A percentile compares a stretch with the other conserved stretches of the same genome.
Conservation (phyloP, 2,329 filamentous ascomycete species). For the Colletotrichum simmondsii region DNA sequence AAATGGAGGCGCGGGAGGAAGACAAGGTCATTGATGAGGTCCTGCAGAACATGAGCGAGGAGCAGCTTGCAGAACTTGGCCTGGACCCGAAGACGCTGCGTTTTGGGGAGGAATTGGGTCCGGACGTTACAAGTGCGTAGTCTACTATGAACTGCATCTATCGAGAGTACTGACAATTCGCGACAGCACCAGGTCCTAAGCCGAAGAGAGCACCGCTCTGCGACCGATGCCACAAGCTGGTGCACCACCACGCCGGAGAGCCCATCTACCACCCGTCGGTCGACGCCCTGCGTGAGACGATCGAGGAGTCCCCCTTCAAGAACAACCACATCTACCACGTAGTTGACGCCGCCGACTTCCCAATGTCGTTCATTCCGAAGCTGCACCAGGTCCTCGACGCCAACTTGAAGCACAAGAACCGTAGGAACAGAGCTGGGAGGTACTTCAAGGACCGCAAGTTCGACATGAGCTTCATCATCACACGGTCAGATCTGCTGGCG, state of each 20-base stretch:
- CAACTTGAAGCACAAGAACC: slow-evolving; percentile 81
- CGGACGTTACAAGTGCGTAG: slow-evolving; percentile 17
- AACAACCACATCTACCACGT: slow-evolving; percentile 97
- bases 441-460: slow-evolving; percentile 76
- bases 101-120: slow-evolving; percentile 40
- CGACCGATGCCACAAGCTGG: slow-evolving; percentile 85
- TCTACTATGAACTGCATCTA: not conserved
- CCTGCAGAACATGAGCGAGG: slow-evolving; percentile 53
- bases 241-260: slow-evolving; percentile 78
- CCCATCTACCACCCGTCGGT: slow-evolving; percentile 85
- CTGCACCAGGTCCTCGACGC: slow-evolving; percentile 79
- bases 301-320: slow-evolving; percentile 88
- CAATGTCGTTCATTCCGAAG: slow-evolving; percentile 87
- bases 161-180: not conserved
- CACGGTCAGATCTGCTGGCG: slow-evolving; percentile 85
- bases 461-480: slow-evolving; percentile 91
- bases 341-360: slow-evolving; percentile 95
- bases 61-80: slow-evolving; percentile 56
- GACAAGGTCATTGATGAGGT: slow-evolving; percentile 59
- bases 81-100: slow-evolving; percentile 55
- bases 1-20: slow-evolving; percentile 43
- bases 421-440: slow-evolving; percentile 75
- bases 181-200: slow-evolving; percentile 7
- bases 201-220: slow-evolving; percentile 69
- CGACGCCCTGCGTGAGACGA: slow-evolving; percentile 82